These are phyloP conservation scores for Diaporthe citriasiana DNA, from an alignment of 2,329 filamentous ascomycete genomes.

Conservation along the genomic window DNA sequence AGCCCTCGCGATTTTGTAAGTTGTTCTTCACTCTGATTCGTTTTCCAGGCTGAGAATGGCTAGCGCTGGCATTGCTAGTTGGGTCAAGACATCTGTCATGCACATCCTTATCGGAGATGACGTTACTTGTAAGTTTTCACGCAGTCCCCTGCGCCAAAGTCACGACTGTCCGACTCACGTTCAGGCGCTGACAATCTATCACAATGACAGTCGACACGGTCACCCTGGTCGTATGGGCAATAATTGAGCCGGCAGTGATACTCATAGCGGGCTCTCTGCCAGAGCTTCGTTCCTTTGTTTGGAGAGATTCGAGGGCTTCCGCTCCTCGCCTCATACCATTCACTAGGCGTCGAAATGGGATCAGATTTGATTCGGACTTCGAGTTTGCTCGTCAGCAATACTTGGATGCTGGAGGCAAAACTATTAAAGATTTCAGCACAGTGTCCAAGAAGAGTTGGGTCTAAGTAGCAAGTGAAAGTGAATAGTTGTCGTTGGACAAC, in stretches of 20 bases:
- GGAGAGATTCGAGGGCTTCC: neutral
- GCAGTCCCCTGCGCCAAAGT: neutral
- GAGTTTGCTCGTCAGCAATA: constrained; percentile 34
- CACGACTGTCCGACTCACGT: too few relatives aligned
- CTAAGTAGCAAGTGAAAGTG: neutral
- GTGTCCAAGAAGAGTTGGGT: constrained; percentile 22
- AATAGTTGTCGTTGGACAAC: neutral
- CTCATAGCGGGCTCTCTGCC: constrained; percentile 29
- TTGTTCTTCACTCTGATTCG: neutral
- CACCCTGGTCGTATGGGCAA: constrained; percentile 9
- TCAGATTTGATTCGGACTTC: constrained; percentile 10
- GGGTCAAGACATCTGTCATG: constrained; percentile 26
- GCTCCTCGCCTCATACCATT: constrained; percentile 2
- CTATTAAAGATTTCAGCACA: neutral
- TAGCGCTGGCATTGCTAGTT: constrained; percentile 28
- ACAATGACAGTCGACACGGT: constrained; percentile 8
- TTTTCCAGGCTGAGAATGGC: neutral
- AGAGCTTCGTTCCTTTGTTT: constrained; percentile 23
- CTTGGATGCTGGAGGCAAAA: constrained; percentile 17
- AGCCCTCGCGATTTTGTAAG: constrained; percentile 16
- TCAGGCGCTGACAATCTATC: neutral
- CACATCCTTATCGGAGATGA: constrained; percentile 27
- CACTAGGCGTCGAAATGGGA: constrained; percentile 11
- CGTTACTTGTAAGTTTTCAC: constrained; percentile 17
- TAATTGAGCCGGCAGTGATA: constrained; percentile 29